Base-by-base conservation (phyloP, 371 early-diverging fungal genomes). In the Chytridium lagenaria region DNA sequence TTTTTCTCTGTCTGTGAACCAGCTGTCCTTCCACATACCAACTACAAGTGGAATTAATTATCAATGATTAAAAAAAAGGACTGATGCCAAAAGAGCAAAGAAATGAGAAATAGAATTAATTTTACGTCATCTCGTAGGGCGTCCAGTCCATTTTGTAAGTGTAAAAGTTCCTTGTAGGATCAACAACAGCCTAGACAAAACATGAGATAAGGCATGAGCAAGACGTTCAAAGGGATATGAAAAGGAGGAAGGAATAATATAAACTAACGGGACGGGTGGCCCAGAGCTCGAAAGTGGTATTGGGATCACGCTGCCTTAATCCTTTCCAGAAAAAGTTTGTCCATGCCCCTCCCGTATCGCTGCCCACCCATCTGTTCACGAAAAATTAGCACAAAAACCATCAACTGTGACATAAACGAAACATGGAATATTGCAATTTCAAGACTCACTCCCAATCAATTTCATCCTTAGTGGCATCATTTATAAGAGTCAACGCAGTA, bases 361-460 rank as follows among this genome's bases (percentile, higher is more conserved):
- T 85, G 86, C 63, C 71, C 72, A 30, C 84, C 84, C 61, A 61
- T 34, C 55, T 52, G 44, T 12, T 44, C 7, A 44, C 12, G 19
- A 12, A 44, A 19, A 44, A 44, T 52, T 52, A 26, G 26, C 55
- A 7, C 19, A 7, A 44, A 26, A 52, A n/a, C 55, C 23, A 15
- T 52, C 23, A 15, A 15, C 12, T 7, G 19, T 7, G 44, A 19
- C 7, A 44, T 19, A 44, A 44, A 44, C 44, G 7, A 44, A 10
- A 52, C 12, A 22, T 15, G 23, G n/a, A 52, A 52, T 15, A 10
- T 5, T 5, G 5, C 55, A 52, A 26, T 23, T 15, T 15, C 12
- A 52, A 7, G 30, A 85, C 84, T 81, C 82, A 84, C 66, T 89
- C 89, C 73, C 84, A 83, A 68, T 90, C 91, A 66, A 90, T 87